These are phyloP conservation scores for Amanita jacksonii DNA, from an alignment of 768 basidiomycete species.

Conservation along the genomic window DNA sequence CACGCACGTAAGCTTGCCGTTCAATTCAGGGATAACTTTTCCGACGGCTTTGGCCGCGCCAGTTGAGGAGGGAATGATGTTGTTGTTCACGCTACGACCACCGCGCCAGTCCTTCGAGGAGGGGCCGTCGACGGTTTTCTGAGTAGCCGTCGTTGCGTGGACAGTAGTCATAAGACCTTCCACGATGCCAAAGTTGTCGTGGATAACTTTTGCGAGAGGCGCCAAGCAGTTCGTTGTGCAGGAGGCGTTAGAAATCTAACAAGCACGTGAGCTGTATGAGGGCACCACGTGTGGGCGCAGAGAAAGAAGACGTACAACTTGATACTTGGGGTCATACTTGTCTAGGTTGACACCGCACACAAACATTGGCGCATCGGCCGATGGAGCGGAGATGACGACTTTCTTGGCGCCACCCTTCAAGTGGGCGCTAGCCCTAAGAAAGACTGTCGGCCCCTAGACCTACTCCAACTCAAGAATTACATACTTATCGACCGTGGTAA, in stretches of 20 bases:
- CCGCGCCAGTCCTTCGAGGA: constrained; percentile 91
- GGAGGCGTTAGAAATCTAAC: constrained; percentile 89
- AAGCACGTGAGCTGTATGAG: constrained; percentile 1
- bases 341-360: constrained; percentile 92
- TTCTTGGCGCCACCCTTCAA: constrained; percentile 97
- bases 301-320: constrained; percentile 54
- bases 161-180: constrained; percentile 96
- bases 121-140: constrained; percentile 83
- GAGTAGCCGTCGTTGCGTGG: constrained; percentile 85
- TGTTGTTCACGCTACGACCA: constrained; percentile 83
- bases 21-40: constrained; percentile 85
- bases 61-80: constrained; percentile 95
- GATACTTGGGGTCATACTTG: constrained; percentile 74
- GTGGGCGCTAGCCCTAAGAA: constrained; percentile 64
- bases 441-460: too few relatives aligned
- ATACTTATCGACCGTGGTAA: constrained; percentile 84
- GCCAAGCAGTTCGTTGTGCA: constrained; percentile 97
- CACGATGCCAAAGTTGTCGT: constrained; percentile 87
- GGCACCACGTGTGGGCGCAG: too few relatives aligned
- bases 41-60: constrained; percentile 96
- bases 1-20: constrained; percentile 86
- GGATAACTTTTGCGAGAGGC: constrained; percentile 86
- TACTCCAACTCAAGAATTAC: too few relatives aligned
- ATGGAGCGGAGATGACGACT: constrained; percentile 96
- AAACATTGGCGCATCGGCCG: constrained; percentile 87